phyloP scores from a whole-genome alignment of 2,329 filamentous ascomycete species.

The Pyrenophora teres region DNA sequence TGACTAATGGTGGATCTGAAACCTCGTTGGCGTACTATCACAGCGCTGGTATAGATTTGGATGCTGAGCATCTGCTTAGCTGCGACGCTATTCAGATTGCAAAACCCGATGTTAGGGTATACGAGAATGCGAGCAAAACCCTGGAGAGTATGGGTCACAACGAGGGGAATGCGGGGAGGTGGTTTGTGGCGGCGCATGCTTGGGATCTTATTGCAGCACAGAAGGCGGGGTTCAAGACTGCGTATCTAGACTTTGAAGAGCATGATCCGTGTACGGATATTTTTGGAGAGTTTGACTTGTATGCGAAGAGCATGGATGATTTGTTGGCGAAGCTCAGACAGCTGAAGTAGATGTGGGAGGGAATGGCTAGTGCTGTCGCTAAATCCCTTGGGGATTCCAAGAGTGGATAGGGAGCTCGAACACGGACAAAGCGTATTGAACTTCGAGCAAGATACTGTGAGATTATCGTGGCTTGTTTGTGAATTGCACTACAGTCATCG shows the following conservation, averaged over 20 bases:
- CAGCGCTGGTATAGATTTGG: constrained; percentile 23
- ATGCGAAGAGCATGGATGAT: constrained; percentile 29
- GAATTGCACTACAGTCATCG: no score
- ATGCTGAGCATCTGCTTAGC: constrained; percentile 24
- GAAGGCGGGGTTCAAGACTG: constrained; percentile 30
- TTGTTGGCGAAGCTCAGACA: constrained; percentile 26
- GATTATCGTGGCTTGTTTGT: no score
- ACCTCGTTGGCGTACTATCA: constrained; percentile 26
- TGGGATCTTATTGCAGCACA: constrained; percentile 31
- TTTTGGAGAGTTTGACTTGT: constrained; percentile 34
- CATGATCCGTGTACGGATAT: constrained; percentile 29
- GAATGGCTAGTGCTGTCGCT: no score
- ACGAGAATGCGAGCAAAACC: constrained; percentile 25
- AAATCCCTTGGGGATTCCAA: no score
- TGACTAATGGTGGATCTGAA: constrained; percentile 29
- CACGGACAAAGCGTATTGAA: background rate
- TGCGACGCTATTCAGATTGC: constrained; percentile 28
- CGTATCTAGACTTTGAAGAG: constrained; percentile 33
- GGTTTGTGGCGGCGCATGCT: constrained; percentile 35
- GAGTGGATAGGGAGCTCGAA: no score
- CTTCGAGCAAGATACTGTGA: background rate
- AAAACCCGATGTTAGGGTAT: constrained; percentile 29
- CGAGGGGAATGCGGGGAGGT: constrained; percentile 20
- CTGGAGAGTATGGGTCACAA: constrained; percentile 12
- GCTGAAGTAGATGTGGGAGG: background rate